Evolutionary conservation across 768 basidiomycete species (phyloP), one percentile per base, ranked within the genome.

Genomic region (Lactarius deliciosus): DNA sequence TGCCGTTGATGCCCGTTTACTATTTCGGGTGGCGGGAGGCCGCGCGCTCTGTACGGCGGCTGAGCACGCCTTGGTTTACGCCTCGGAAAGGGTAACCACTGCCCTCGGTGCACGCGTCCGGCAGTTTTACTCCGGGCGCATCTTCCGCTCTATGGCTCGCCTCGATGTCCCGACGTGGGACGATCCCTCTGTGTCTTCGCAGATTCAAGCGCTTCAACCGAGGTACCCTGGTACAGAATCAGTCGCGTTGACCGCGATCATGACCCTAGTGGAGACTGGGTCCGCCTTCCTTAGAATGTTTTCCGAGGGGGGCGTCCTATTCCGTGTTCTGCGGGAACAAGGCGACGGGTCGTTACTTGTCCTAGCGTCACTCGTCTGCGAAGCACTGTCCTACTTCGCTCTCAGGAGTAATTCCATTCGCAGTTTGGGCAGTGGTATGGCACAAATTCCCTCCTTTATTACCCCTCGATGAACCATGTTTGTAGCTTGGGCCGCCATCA

Each of bases 151-250:
- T 9, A 82, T 88, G 74, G 85, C 84, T 30, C 83, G 91, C 10
- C 81, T 93, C 43, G 91, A 93, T 74, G 80, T 91, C 2, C 89
- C 90, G 2, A 91, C 91, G 0, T 92, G 85, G 68, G 83, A 87
- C 61, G 88, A 91, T 74, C 81, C 87, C 10, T 81, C 82, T 9
- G 79, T 91, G 8, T 86, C 87, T 69, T 79, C 83, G 30, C 90
- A 90, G 69, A 77, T 92, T 22, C 84, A 88, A 61, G 74, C 82
- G 36, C 79, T 82, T 20, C 77, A 15, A 61, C 74, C 80, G 75
- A 77, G 60, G 78, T 6, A 1, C 1, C 16, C 41, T 18, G 69
- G 53, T 75, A 64, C 54, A 38, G 57, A 77, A 4, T 82, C 79
- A 57, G 79, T 88, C 54, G 86, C 86, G 8, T 91, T 88, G 85